Conservation (phyloP, 208 protist genomes). For the Leishmania gerbilli region DNA sequence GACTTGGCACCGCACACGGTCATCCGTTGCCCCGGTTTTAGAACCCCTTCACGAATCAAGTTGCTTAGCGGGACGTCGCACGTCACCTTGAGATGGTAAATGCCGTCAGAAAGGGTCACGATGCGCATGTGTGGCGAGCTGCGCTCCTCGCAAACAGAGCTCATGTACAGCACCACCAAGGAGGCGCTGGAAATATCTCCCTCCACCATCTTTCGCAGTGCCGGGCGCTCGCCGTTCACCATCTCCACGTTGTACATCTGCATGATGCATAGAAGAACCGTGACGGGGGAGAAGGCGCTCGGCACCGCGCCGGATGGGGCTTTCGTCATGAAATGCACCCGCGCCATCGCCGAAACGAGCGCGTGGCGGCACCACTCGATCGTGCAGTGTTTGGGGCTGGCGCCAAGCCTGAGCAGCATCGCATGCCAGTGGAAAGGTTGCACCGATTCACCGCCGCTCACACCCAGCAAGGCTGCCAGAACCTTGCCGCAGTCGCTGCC, state of each 20-base stretch:
- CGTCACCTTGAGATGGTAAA: slow-evolving; percentile 64
- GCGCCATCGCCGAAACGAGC: slow-evolving; percentile 46
- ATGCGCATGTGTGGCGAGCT: slow-evolving; percentile 55
- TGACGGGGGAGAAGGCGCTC: slow-evolving; percentile 16
- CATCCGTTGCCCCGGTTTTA: slow-evolving; percentile 59
- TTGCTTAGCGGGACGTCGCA: slow-evolving; percentile 80
- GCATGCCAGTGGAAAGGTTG: slow-evolving; percentile 38
- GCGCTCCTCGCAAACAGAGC: slow-evolving; percentile 45
- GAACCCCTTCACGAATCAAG: slow-evolving; percentile 57
- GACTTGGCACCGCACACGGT: slow-evolving; percentile 68
- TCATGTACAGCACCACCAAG: slow-evolving; percentile 58
- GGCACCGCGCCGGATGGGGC: background rate
- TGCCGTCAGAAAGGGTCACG: slow-evolving; percentile 71
- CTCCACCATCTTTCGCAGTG: slow-evolving; percentile 70
- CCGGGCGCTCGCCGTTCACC: slow-evolving; percentile 59
- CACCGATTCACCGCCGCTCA: slow-evolving; percentile 11
- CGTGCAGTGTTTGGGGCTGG: slow-evolving; percentile 36
- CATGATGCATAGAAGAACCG: slow-evolving; percentile 58
- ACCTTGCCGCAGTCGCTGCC: slow-evolving; percentile 16
- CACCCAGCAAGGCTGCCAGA: slow-evolving; percentile 19
- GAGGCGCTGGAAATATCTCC: slow-evolving; percentile 66
- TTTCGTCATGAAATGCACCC: slow-evolving; percentile 19
- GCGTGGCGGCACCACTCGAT: slow-evolving; percentile 58
- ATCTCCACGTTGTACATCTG: slow-evolving; percentile 80
- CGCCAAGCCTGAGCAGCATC: slow-evolving; percentile 54